Evolutionary conservation across 768 basidiomycete species (phyloP), one percentile per base, ranked within the genome.

Genomic region (Mycena capillaripes): DNA sequence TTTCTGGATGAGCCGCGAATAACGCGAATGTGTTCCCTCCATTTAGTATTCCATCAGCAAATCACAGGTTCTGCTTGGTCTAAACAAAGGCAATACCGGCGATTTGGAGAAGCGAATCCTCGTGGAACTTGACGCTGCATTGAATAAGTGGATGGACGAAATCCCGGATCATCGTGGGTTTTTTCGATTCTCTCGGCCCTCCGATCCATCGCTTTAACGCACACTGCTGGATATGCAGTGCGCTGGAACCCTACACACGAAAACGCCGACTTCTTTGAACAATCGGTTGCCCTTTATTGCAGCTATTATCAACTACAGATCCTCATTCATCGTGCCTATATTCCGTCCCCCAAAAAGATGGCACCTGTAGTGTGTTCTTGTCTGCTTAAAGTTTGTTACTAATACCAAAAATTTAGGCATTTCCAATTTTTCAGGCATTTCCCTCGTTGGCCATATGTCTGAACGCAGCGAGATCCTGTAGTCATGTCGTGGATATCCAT

Each of bases 381-480:
- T 36, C 52, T 4, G 32, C 52, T 19, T n/a, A 5, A 29, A 19
- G 12, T 25, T 53, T 4, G 4, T 17, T 1, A 36, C 9, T 10
- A 57, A 36, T 19, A n/a, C 12, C 17, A 55, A 48, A 21, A 55
- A 25, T 25, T 40, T n/a, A n/a, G n/a, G n/a, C n/a, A n/a, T n/a
- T n/a, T n/a, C n/a, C n/a, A n/a, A n/a, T n/a, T 38, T 16, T 44
- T 12, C 44, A 69, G 56, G 50, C 81, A 0, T 86, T 91, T 59
- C 91, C 92, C 83, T 77, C 94, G 0, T 84, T 96, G 36, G 93
- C 93, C 0, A 95, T 96, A 63, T 96, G 95, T 79, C 90, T 92
- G n/a, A 96, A 95, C 71, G 91, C 95, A 0, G 93, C 95, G 2
- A 86, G 94, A 10, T 94, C 93, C 1, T 92, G 89, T 69, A 89